phyloP scores from a whole-genome alignment of 352 stramenopile genomes.

The Saprolegnia parasitica region DNA sequence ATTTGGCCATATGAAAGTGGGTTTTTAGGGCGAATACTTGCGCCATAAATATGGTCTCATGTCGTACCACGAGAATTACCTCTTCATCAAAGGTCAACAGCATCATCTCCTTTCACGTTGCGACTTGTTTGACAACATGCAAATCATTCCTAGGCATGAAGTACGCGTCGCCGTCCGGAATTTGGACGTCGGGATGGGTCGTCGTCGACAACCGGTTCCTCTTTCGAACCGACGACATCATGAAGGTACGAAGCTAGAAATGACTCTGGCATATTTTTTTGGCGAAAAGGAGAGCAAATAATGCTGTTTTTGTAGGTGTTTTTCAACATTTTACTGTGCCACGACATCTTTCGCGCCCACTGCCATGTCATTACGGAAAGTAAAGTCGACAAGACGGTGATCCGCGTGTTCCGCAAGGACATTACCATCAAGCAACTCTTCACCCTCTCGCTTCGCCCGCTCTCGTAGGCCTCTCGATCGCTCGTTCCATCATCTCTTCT shows the following conservation, averaged over 20 bases:
- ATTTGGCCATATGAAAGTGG: not conserved
- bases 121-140: not conserved
- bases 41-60: slow-evolving; percentile 24
- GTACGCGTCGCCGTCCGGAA: slow-evolving; percentile 41
- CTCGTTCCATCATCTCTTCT: not conserved
- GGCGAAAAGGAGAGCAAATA: too few species aligned
- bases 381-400: slow-evolving; percentile 24
- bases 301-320: slow-evolving; percentile 4
- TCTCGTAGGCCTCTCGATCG: not conserved
- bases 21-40: slow-evolving; percentile 19
- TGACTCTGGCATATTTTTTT: too few species aligned
- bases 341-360: slow-evolving; percentile 26
- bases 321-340: slow-evolving; percentile 14
- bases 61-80: slow-evolving; percentile 23
- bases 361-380: slow-evolving; percentile 24
- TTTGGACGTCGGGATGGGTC: slow-evolving; percentile 59
- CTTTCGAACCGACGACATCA: slow-evolving; percentile 45
- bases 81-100: slow-evolving; percentile 22
- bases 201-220: slow-evolving; percentile 50
- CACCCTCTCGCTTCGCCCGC: slow-evolving; percentile 14
- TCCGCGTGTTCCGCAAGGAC: slow-evolving; percentile 27
- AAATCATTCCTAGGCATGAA: slow-evolving; percentile 33
- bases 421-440: slow-evolving; percentile 24
- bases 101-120: too few species aligned
- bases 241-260: slow-evolving; percentile 51